These are phyloP conservation scores for Chloranthus sessilifolius DNA, from an alignment of 164 flowering plant genomes.

Conservation along the genomic window DNA sequence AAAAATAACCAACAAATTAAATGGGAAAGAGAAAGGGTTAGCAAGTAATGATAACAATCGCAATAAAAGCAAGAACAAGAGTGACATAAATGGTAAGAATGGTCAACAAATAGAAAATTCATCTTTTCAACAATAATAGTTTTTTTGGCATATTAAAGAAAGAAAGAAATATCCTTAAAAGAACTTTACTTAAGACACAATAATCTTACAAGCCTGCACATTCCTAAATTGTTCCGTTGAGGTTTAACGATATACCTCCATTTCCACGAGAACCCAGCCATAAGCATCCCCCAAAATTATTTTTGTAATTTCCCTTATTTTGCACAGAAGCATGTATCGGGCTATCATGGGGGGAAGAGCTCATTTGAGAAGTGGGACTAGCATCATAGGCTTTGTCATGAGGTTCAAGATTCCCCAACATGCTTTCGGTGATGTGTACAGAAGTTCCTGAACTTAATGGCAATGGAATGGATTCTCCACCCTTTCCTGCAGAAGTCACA, in stretches of 20 bases:
- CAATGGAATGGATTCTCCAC: constrained; percentile 24
- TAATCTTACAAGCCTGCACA: neutral
- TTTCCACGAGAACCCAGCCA: constrained; percentile 59
- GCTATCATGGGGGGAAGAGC: constrained; percentile 26
- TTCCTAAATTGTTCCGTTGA: neutral
- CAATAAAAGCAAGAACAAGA: neutral
- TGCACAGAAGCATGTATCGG: constrained; percentile 22
- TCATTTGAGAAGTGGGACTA: constrained; percentile 19
- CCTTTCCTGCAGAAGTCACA: constrained; percentile 44
- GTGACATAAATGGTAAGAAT: too few species aligned
- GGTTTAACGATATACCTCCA: constrained; percentile 49
- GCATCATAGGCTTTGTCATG: constrained; percentile 31
- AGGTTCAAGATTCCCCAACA: constrained; percentile 34
- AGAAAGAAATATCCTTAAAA: neutral
- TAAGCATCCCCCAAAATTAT: constrained; percentile 32
- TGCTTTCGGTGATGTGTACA: constrained; percentile 27
- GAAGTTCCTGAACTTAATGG: constrained; percentile 34
- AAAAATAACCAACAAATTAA: neutral
- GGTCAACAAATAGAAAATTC: too few species aligned
- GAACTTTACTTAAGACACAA: neutral
- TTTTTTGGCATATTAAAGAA: constrained; percentile 1
- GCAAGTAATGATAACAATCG: neutral
- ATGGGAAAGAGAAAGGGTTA: neutral
- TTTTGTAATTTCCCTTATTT: constrained; percentile 22
- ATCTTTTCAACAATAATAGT: neutral